Conservation (phyloP, 2,329 filamentous ascomycete genomes). For the Microsporum ferrugineum region DNA sequence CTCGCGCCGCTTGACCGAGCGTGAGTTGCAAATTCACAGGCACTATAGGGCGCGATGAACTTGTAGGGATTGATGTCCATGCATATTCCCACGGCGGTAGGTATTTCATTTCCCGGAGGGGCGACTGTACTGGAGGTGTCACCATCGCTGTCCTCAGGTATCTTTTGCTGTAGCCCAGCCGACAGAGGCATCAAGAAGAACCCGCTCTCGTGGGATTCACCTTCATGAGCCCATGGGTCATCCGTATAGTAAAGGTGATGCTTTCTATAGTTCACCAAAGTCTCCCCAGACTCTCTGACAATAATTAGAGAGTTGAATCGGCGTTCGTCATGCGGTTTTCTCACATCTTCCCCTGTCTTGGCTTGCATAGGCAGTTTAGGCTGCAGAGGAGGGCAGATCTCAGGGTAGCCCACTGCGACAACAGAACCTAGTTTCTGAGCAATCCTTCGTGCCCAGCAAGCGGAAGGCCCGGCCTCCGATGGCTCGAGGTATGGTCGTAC, state of each 20-base stretch:
- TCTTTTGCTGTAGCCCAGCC: background rate
- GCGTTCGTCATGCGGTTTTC: background rate
- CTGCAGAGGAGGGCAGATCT: constrained; percentile 26
- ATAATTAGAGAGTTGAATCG: constrained; percentile 50
- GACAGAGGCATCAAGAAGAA: constrained; percentile 20
- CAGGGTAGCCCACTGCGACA: constrained; percentile 55
- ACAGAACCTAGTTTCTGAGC: constrained; percentile 46
- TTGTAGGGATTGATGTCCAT: constrained; percentile 53
- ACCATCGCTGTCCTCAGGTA: background rate
- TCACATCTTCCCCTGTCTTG: constrained; percentile 10
- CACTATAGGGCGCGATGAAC: constrained; percentile 47
- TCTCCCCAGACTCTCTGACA: constrained; percentile 42
- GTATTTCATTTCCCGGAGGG: constrained; percentile 19
- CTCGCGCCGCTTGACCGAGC: constrained; percentile 39
- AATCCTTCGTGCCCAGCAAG: constrained; percentile 46
- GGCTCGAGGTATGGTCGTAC: constrained; percentile 50
- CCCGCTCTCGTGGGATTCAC: constrained; percentile 21
- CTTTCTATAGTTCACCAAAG: constrained; percentile 52
- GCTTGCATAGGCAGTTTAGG: constrained; percentile 15
- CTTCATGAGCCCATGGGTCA: constrained; percentile 51
- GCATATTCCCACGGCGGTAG: constrained; percentile 39
- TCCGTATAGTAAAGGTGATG: constrained; percentile 56
- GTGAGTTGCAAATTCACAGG: constrained; percentile 50
- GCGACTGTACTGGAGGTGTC: background rate
- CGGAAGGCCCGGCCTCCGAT: constrained; percentile 44